Conservation (phyloP, 371 early-diverging fungal species). For the Haplosporangium sp. region DNA sequence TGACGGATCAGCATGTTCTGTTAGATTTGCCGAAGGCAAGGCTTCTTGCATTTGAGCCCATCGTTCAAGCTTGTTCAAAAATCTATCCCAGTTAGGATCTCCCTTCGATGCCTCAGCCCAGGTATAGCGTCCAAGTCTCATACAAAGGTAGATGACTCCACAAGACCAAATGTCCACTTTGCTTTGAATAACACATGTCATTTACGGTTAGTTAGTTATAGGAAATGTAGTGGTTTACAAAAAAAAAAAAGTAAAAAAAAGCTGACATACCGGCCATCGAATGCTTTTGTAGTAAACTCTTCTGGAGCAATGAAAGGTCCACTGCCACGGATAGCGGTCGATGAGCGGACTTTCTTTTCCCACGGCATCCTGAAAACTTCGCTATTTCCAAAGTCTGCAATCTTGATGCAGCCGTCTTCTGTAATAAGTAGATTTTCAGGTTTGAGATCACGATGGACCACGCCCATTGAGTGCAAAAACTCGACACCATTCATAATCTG, state of each 20-base stretch:
- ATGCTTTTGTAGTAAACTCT: constrained; percentile 61
- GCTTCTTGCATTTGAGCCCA: constrained; percentile 1
- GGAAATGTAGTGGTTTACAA: background rate
- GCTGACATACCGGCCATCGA: constrained; percentile 60
- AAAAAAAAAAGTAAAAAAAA: background rate
- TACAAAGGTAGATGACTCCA: constrained; percentile 71
- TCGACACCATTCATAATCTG: constrained; percentile 76
- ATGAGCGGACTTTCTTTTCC: constrained; percentile 62
- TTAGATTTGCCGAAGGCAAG: background rate
- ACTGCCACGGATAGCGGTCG: constrained; percentile 74
- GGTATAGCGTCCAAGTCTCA: constrained; percentile 66
- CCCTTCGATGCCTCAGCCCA: constrained; percentile 66
- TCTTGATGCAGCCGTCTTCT: constrained; percentile 83
- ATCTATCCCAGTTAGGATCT: constrained; percentile 62
- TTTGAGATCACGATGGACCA: constrained; percentile 80
- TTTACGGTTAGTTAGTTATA: background rate
- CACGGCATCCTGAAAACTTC: constrained; percentile 63
- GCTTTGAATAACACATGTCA: constrained; percentile 25
- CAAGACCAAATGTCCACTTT: constrained; percentile 73
- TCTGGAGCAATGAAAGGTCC: constrained; percentile 84
- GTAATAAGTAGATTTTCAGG: constrained; percentile 90
- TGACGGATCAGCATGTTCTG: background rate
- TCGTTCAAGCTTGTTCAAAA: constrained; percentile 15
- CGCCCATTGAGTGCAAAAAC: constrained; percentile 73
- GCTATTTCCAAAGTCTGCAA: constrained; percentile 88